Base-by-base conservation (phyloP, 2,329 filamentous ascomycete species). In the Claviceps cyperi region DNA sequence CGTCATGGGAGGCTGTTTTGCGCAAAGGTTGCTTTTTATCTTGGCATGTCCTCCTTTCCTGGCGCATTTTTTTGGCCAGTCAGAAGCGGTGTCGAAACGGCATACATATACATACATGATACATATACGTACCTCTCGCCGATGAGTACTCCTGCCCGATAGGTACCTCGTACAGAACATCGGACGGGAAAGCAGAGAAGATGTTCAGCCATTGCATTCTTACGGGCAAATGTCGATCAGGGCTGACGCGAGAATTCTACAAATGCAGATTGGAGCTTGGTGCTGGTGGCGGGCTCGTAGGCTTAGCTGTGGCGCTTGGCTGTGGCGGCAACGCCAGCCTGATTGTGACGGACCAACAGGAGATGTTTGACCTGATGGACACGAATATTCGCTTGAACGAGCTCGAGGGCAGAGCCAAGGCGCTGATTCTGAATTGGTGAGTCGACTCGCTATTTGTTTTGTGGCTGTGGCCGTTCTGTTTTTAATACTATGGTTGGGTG, bases 221-320 rank as follows among this genome's bases (percentile, higher is more conserved):
- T 45, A 35, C 21, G 38, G 28, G 21, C 37, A 15, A 15, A 6
- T 6, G 15, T 15, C 19, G 28, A 17, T 32, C 28, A 32, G 28
- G 47, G 43, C 39, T 63, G 54, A 62, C 56, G 44, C 45, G 43
- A 46, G 38, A 44, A 48, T 43, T 53, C 38, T 48, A 48, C 44
- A 52, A 43, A 48, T 51, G 53, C 60, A 94, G 88, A 69, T 72
- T 97, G 60, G 92, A 97, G 68, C 75, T 98, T 41, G 92, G 92
- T 51, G 88, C 91, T 52, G 92, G 92, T 52, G 88, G 90, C 50
- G 92, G 92, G 19, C 76, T 97, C 47, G 88, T 94, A 47, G 90
- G 80, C 47, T 69, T 84, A 52, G 78, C 75, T 13, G 72, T 82
- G 35, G 78, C 78, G 32, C 67, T 72, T 35, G 77, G 74, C 45